A percentile compares a stretch with the other conserved stretches of the same genome.
Evolutionary conservation across 345 rosid species (phyloP).

Genomic region (Fremontodendron californicum): DNA sequence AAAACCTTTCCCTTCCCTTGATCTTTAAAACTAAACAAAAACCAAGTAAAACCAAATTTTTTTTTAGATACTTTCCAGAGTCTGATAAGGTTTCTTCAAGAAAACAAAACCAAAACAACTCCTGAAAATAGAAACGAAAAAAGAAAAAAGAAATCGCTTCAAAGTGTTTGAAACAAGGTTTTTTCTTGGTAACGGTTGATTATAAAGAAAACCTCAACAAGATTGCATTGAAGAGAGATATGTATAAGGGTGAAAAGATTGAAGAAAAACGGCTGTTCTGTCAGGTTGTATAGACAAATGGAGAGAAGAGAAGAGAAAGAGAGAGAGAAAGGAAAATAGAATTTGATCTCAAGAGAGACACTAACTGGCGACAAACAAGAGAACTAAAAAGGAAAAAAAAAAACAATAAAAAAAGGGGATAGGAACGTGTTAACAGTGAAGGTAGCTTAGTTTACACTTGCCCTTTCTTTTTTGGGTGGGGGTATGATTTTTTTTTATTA

Average conservation of each 20-base stretch:
- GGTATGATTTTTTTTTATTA: background rate
- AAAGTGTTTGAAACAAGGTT: background rate
- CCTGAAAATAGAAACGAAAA: background rate
- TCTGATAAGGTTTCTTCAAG: background rate
- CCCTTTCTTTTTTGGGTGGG: slow-evolving; percentile 25
- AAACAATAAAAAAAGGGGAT: slow-evolving; percentile 13
- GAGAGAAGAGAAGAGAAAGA: slow-evolving; percentile 16
- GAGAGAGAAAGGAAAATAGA: background rate
- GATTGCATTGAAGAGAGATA: background rate
- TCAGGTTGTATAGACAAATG: slow-evolving; percentile 18
- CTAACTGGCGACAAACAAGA: background rate
- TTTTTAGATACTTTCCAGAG: background rate
- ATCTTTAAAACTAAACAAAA: background rate
- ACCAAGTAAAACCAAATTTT: background rate
- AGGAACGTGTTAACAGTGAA: slow-evolving; percentile 41
- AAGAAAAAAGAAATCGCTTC: background rate
- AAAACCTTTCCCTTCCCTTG: background rate
- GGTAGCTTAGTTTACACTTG: slow-evolving; percentile 37
- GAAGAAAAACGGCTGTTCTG: background rate
- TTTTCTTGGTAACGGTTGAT: background rate
- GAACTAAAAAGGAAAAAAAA: slow-evolving; percentile 20
- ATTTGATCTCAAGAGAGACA: slow-evolving; percentile 16
- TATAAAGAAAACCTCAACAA: background rate
- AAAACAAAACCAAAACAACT: background rate
- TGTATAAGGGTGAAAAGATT: background rate